Percentiles rank a stretch among this genome's conserved stretches.
These are phyloP conservation scores for Astrephomene gubernaculifera DNA, from an alignment of 139 green algal species.

Conservation along the genomic window DNA sequence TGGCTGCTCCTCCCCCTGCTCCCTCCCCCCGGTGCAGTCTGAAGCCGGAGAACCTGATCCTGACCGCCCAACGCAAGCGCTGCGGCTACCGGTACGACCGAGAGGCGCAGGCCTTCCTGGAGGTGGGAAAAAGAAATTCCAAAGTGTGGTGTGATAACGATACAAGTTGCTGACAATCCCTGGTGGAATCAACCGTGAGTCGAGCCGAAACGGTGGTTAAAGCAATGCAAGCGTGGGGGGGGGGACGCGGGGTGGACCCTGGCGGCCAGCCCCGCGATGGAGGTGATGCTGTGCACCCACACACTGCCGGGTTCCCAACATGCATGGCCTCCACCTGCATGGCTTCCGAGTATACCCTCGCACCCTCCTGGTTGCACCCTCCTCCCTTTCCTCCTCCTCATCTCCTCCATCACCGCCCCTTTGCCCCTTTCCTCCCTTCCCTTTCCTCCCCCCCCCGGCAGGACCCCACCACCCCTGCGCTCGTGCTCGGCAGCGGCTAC, in stretches of 20 bases:
- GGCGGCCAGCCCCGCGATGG: too few relatives aligned
- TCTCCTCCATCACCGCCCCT: background rate
- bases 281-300: too few relatives aligned
- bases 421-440: background rate
- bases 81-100: conserved; percentile 47
- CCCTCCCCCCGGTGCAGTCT: conserved; percentile 15
- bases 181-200: too few relatives aligned
- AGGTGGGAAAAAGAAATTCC: too few relatives aligned
- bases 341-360: background rate
- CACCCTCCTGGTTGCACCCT: background rate
- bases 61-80: conserved; percentile 44
- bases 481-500: conserved; percentile 35
- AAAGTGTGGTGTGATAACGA: too few relatives aligned
- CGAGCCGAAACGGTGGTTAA: too few relatives aligned
- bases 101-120: conserved; percentile 26
- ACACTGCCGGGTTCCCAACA: too few relatives aligned
- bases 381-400: background rate
- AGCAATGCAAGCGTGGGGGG: too few relatives aligned
- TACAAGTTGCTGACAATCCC: too few relatives aligned
- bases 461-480: conserved; percentile 27
- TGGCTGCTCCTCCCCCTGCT: background rate
- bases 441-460: background rate
- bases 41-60: conserved; percentile 42
- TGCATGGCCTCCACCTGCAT: too few relatives aligned
- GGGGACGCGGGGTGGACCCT: background rate